Base-by-base conservation (phyloP, 2,329 filamentous ascomycete genomes). In the Trichoderma sp. region DNA sequence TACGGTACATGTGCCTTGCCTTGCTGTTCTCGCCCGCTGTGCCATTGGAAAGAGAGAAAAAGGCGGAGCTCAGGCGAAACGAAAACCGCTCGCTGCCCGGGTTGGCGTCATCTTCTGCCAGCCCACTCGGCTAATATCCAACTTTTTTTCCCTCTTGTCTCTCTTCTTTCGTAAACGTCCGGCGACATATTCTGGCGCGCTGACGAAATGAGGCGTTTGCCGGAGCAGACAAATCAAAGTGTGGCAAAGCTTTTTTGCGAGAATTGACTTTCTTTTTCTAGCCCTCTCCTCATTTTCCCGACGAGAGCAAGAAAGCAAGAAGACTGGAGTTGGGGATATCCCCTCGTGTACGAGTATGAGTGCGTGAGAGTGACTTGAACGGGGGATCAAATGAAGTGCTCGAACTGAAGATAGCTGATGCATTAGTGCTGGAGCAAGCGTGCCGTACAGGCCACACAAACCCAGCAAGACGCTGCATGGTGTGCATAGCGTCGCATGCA, bases 401-500 rank as follows among this genome's bases (percentile, higher is more conserved):
- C 57, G 57, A 66, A 66, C 32, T 55, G 23, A 39, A 66, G 47
- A 55, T 58, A 39, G 43, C 17, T 67, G 47, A 23, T 68, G 32
- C 32, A 55, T 43, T 23, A 39, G 58, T 39, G 58, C 58, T 26
- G 28, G 57, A 28, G 57, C 57, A 59, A 32, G 57, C 58, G 58
- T 62, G 23, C 53, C 34, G 34, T 58, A 28, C 39, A 64, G 34
- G 32, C 32, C 47, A 23, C 57, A 32, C 57, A 32, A 59, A 32
- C 57, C 30, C 50, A 28, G 30, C 53, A 47, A 32, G 28, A 32
- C 65, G 53, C 23, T 43, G 23, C 20, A 68, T 68, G 66, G 66
- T 68, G 66, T 68, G 66, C 66, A 68, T 59, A 43, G 55, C 53
- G 53, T 59, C 55, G 55, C 55, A 68, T 59, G 66, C 55, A 68